phyloP scores from a whole-genome alignment of 2,329 filamentous ascomycete genomes.

The Lachnellula occidentalis region DNA sequence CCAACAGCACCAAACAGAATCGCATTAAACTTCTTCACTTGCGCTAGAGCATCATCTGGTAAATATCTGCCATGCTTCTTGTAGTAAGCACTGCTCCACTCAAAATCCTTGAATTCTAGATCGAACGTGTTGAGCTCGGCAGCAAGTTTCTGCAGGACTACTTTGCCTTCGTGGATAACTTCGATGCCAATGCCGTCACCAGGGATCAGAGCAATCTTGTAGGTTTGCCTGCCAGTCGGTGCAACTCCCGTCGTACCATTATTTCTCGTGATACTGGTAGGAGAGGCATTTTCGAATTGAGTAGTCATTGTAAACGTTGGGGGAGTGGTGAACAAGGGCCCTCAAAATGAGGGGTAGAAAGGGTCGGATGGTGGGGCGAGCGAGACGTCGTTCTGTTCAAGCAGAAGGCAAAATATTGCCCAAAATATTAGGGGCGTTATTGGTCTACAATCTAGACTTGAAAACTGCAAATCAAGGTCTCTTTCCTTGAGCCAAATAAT shows the following conservation, averaged over 20 bases:
- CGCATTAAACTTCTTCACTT: constrained; percentile 50
- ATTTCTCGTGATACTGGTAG: neutral
- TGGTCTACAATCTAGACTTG: too few relatives aligned
- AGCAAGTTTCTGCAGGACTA: constrained; percentile 52
- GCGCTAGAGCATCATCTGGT: constrained; percentile 49
- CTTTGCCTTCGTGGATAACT: constrained; percentile 55
- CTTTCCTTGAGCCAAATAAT: too few relatives aligned
- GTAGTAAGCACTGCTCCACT: constrained; percentile 56
- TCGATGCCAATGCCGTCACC: constrained; percentile 60
- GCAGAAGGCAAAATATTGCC: neutral
- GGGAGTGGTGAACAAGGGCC: neutral
- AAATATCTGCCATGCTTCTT: constrained; percentile 55
- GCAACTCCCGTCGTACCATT: neutral
- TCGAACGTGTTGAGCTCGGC: constrained; percentile 50
- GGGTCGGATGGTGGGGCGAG: neutral
- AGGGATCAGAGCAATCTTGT: constrained; percentile 54
- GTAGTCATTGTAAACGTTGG: neutral
- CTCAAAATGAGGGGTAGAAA: neutral
- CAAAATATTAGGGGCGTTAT: neutral
- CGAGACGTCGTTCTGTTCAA: neutral
- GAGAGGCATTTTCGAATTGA: neutral
- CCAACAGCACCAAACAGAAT: constrained; percentile 58
- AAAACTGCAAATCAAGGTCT: too few relatives aligned
- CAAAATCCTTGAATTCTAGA: constrained; percentile 54
- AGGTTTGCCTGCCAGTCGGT: constrained; percentile 19